Base-by-base conservation (phyloP, 768 basidiomycete genomes). In the Xerocomellus chrysenteron region DNA sequence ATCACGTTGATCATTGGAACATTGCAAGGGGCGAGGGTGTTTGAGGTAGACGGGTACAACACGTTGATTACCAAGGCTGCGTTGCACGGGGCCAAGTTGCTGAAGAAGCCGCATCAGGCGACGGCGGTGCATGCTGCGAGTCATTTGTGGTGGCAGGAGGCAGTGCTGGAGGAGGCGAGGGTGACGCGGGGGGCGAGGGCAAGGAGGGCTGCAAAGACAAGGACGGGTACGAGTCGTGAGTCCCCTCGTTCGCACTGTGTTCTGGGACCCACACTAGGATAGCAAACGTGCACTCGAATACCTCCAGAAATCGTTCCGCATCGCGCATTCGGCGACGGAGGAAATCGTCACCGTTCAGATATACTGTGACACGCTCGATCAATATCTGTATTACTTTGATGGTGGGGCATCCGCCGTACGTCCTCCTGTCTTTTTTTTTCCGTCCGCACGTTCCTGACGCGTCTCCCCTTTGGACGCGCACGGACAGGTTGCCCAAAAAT, bases 31-130 rank as follows among this genome's bases (percentile, higher is more conserved):
- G 89, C 93, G 32, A 79, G 87, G 59, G 94, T 95, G n/a, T 98
- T 98, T 67, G 88, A 88, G 36, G 82, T 82, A 46, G 97, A 99
- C 65, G 96, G 96, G 71, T 98, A 97, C 68, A 96, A 98, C 66
- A 98, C 96, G 3, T 75, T 99, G 59, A 94, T 98, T 66, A 98
- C 97, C 28, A 98, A 99, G 74, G 97, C 96, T n/a, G 96, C 96
- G 7, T 75, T 98, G 61, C 97, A 99, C 71, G 94, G 93, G 5
- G 91, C 94, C 32, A 96, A 96, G 74, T 74, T 98, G 60, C 73
- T 99, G 73, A 99, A 99, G 82, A 98, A 99, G 81, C 93, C 93
- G 13, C 96, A 98, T 72, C 97, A 98, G 73, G 90, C 95, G 13
- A 92, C 87, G 10, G 97, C 96, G 5, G 97, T 98, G 21, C 86